Evolutionary conservation across 306 rosid genomes (phyloP).

Genomic region (Vigna mungo): DNA sequence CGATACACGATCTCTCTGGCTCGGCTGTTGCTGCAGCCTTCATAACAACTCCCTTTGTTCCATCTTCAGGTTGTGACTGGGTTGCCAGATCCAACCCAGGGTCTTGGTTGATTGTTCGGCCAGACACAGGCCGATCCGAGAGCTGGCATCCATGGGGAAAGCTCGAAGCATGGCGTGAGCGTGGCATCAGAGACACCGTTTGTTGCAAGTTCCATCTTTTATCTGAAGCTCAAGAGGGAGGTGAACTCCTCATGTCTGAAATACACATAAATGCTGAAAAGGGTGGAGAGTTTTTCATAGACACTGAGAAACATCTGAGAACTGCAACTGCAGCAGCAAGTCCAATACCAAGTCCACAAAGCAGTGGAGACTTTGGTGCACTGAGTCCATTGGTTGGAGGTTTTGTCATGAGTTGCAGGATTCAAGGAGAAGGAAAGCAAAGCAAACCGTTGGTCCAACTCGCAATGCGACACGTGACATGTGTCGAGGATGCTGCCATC

Average conservation of each 20-base stretch:
- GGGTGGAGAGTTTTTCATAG: slow-evolving; percentile 91
- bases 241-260: slow-evolving; percentile 80
- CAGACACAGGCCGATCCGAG: slow-evolving; percentile 72
- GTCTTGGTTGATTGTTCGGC: slow-evolving; percentile 93
- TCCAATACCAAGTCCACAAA: slow-evolving; percentile 89
- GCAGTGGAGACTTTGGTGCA: slow-evolving; percentile 90
- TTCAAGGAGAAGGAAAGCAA: slow-evolving; percentile 90
- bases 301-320: slow-evolving; percentile 76
- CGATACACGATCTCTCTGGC: slow-evolving; percentile 96
- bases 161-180: slow-evolving; percentile 97
- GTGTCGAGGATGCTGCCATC: slow-evolving; percentile 92
- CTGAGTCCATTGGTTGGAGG: slow-evolving; percentile 75
- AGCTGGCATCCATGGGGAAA: slow-evolving; percentile 99
- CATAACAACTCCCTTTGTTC: slow-evolving; percentile 99
- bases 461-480: slow-evolving; percentile 87
- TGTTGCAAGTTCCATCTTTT: slow-evolving; percentile 83
- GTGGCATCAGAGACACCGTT: slow-evolving; percentile 74
- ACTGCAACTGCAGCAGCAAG: slow-evolving; percentile 47
- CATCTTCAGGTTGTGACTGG: slow-evolving; percentile 96
- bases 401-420: slow-evolving; percentile 89
- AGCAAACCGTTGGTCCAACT: slow-evolving; percentile 82
- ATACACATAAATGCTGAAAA: slow-evolving; percentile 81
- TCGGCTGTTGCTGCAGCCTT: slow-evolving; percentile 99
- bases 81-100: slow-evolving; percentile 94
- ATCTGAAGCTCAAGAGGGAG: slow-evolving; percentile 79